phyloP scores from a whole-genome alignment of 228 moss, liverwort and hornwort species.

The Sphagnum magellanicum region DNA sequence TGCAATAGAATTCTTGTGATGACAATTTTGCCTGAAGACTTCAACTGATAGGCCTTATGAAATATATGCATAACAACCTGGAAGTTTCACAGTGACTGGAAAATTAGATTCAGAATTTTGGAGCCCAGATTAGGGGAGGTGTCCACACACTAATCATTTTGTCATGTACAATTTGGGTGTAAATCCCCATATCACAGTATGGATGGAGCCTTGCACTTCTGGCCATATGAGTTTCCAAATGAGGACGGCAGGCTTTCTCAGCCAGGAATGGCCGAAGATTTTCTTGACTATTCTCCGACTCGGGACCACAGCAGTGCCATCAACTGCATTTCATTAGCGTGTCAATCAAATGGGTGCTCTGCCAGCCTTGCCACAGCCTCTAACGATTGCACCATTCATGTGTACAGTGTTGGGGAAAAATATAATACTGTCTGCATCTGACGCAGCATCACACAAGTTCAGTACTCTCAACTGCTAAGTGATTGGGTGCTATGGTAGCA shows the following conservation, averaged over 20 bases:
- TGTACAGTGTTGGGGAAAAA: slow-evolving; percentile 63
- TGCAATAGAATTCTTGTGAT: too few relatives aligned
- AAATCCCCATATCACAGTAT: slow-evolving; percentile 33
- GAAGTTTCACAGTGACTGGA: too few relatives aligned
- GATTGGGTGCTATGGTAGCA: too few relatives aligned
- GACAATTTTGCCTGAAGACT: too few relatives aligned
- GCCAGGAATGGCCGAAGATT: slow-evolving; percentile 36
- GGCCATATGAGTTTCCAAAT: slow-evolving; percentile 54
- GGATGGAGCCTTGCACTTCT: slow-evolving; percentile 80
- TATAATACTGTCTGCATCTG: not conserved
- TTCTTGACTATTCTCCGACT: slow-evolving; percentile 73
- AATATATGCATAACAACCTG: too few relatives aligned
- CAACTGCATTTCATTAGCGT: slow-evolving; percentile 73
- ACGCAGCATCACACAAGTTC: too few relatives aligned
- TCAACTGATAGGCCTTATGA: too few relatives aligned
- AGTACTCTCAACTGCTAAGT: too few relatives aligned
- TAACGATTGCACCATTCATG: slow-evolving; percentile 77
- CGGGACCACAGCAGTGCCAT: slow-evolving; percentile 73
- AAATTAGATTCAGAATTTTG: too few relatives aligned
- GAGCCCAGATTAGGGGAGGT: too few relatives aligned
- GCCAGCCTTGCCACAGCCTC: slow-evolving; percentile 79
- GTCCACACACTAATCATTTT: too few relatives aligned
- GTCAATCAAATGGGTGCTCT: slow-evolving; percentile 37
- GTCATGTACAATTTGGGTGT: not conserved
- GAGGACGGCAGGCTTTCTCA: slow-evolving; percentile 8